Evolutionary conservation across 2,329 filamentous ascomycete species (phyloP).

Genomic region (Canariomyces notabilis): DNA sequence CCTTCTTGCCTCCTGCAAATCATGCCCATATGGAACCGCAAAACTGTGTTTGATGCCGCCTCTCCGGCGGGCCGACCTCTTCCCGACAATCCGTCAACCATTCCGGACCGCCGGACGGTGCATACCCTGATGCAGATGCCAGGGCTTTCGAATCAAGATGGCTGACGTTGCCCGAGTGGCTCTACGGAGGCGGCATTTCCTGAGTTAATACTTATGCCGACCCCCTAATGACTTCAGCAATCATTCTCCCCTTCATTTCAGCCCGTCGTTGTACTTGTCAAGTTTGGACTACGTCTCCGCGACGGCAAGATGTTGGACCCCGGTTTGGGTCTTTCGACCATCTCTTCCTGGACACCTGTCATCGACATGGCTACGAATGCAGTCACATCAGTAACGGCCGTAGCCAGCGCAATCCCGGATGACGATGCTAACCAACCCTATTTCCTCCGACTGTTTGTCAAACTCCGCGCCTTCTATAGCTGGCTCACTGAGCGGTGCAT

Average conservation of each 20-base stretch:
- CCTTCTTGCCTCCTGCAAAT: no score
- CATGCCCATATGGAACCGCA: no score
- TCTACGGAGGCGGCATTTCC: neutral
- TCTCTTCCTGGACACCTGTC: conserved; percentile 7
- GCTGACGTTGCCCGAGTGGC: neutral
- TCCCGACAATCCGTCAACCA: neutral
- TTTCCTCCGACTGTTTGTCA: conserved; percentile 10
- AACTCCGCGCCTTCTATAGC: conserved; percentile 11
- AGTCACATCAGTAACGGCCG: conserved; percentile 1
- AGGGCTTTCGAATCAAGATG: neutral
- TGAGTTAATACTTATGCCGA: neutral
- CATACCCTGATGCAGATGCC: neutral
- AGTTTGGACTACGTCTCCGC: no score
- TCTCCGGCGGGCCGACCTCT: neutral
- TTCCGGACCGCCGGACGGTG: neutral
- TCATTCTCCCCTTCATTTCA: neutral
- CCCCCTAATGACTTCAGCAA: neutral
- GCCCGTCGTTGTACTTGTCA: neutral
- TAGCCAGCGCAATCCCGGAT: neutral
- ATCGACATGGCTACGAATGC: conserved; percentile 1
- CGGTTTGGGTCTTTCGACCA: conserved; percentile 4
- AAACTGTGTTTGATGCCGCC: no score
- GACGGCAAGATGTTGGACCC: conserved; percentile 5
- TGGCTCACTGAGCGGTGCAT: conserved; percentile 12
- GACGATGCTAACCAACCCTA: neutral